phyloP scores from a whole-genome alignment of 495 filamentous ascomycete genomes.

The Hamigera avellanea region DNA sequence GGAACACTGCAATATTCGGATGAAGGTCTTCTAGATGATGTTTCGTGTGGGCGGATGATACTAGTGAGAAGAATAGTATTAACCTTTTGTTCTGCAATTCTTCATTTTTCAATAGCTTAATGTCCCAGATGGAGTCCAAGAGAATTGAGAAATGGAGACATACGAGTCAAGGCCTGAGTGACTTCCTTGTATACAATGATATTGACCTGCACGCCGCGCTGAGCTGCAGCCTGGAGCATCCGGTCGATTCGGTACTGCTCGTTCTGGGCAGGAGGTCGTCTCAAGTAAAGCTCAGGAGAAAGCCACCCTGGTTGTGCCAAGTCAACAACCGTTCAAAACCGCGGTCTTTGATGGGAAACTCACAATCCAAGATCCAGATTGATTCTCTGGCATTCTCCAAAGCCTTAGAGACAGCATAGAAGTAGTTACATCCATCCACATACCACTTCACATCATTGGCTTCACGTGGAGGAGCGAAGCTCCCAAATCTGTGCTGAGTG shows the following conservation, averaged over 20 bases:
- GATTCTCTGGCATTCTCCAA: conserved; percentile 73
- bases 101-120: conserved; percentile 31
- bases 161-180: conserved; percentile 73
- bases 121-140: conserved; percentile 3
- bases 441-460: conserved; percentile 76
- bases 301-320: conserved; percentile 55
- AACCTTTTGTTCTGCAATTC: conserved; percentile 13
- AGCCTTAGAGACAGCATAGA: conserved; percentile 78
- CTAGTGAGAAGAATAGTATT: conserved; percentile 25
- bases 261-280: conserved; percentile 71
- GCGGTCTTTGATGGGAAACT: conserved; percentile 2
- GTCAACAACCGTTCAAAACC: too few relatives aligned
- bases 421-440: conserved; percentile 86
- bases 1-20: conserved; percentile 81
- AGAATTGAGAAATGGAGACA: conserved; percentile 28
- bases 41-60: conserved; percentile 79
- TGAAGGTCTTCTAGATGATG: conserved; percentile 67
- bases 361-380: conserved; percentile 89
- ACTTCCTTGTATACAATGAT: conserved; percentile 96
- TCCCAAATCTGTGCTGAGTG: conserved; percentile 59
- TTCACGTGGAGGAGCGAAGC: conserved; percentile 61
- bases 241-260: conserved; percentile 80
- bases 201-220: conserved; percentile 78
- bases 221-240: conserved; percentile 78
- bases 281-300: conserved; percentile 79